Evolutionary conservation across 2,329 filamentous ascomycete genomes (phyloP), one percentile per base, ranked within the genome.

Genomic region (Paecilomyces fulvus): DNA sequence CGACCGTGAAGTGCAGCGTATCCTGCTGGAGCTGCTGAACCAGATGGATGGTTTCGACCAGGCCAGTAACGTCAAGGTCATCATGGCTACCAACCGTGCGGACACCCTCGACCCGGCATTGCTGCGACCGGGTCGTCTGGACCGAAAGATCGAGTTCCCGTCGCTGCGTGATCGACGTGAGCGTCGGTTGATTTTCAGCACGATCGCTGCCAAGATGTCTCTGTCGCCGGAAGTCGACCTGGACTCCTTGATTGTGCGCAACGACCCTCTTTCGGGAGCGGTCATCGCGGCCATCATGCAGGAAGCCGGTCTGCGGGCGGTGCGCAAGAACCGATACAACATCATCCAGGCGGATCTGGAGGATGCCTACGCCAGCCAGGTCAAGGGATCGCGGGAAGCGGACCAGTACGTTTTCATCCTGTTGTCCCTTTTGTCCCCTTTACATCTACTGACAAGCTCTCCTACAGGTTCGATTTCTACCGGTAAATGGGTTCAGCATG

Each of bases 11-110:
- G 94, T 99, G 14, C 94, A 99, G 79, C 92, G 94, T 82, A 99
- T 99, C 69, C 80, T 99, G 58, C 86, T 99, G 59, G 94, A 99
- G 75, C 80, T 99, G 64, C 86, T 99, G 62, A 99, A 99, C 79
- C 94, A 99, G 77, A 99, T 99, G 94, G 94, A 99, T 73, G 94
- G 94, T 63, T 99, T 99, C 79, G 94, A 99, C 74, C 94, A 99
- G 76, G 96, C 91, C 0, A 89, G 90, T 73, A 99, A 99, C 75
- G 94, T 99, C 76, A 99, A 99, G 80, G 94, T 99, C 72, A 99
- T 99, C 78, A 99, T 99, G 94, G 94, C 67, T 83, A 97, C 94
- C 58, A 99, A 99, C 80, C 83, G 94, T 76, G 94, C 92, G 12
- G 92, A 97, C 73, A 97, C 92, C 0, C 84, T 99, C 52, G 92